These are phyloP conservation scores for Suillus luteus DNA, from an alignment of 768 basidiomycete genomes.

Conservation along the genomic window DNA sequence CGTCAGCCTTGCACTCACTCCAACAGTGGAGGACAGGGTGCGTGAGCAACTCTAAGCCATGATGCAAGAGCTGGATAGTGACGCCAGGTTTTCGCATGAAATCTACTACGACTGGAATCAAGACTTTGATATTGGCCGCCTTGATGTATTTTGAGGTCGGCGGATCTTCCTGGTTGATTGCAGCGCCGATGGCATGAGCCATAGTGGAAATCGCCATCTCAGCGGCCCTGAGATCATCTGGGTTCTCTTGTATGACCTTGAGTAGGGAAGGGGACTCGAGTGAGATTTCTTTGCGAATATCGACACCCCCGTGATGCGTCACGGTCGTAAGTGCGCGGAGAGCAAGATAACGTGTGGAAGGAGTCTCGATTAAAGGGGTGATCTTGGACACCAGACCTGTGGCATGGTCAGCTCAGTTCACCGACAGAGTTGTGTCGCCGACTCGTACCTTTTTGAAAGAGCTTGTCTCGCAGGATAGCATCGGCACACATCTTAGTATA, in stretches of 20 bases:
- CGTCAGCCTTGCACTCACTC: constrained; percentile 45
- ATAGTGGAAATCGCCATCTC: constrained; percentile 55
- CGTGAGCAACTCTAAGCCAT: constrained; percentile 51
- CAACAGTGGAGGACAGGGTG: constrained; percentile 46
- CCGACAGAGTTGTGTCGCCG: background rate
- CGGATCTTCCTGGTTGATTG: constrained; percentile 41
- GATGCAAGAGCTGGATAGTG: constrained; percentile 47
- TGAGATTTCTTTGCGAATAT: constrained; percentile 54
- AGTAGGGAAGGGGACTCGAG: constrained; percentile 42
- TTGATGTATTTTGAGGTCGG: constrained; percentile 41
- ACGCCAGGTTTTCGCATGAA: constrained; percentile 46
- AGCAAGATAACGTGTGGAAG: constrained; percentile 51
- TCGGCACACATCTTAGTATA: constrained; percentile 66
- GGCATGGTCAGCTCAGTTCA: constrained; percentile 1
- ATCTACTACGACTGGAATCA: constrained; percentile 46
- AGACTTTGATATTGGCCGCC: constrained; percentile 43
- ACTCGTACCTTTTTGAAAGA: constrained; percentile 54
- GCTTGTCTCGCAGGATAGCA: constrained; percentile 57
- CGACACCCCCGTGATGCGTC: constrained; percentile 60
- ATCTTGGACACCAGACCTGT: constrained; percentile 60
- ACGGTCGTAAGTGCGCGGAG: constrained; percentile 57
- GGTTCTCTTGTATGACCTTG: constrained; percentile 48
- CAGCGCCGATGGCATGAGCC: constrained; percentile 51
- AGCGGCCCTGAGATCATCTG: constrained; percentile 50
- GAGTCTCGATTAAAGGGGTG: constrained; percentile 51